Evolutionary conservation across 352 stramenopile genomes (phyloP).

Genomic region (Globisporangium echinulatum): DNA sequence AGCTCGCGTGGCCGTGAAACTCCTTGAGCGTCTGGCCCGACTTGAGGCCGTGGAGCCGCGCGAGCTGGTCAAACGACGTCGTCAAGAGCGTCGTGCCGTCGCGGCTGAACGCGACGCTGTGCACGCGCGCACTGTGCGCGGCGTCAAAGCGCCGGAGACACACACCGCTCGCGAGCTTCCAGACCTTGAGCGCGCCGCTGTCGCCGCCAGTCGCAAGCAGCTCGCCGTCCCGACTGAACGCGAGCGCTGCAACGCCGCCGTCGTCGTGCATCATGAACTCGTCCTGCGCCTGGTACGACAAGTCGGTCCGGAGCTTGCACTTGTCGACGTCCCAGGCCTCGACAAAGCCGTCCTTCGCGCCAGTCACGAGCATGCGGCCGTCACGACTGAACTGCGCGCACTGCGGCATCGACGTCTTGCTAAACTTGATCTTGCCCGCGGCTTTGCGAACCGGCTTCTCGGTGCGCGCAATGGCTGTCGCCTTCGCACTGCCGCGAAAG

Average conservation of each 20-base stretch:
- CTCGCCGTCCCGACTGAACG: constrained; percentile 82
- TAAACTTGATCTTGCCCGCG: constrained; percentile 87
- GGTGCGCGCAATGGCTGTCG: constrained; percentile 39
- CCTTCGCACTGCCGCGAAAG: constrained; percentile 61
- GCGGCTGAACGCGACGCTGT: constrained; percentile 86
- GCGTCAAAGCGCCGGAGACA: constrained; percentile 88
- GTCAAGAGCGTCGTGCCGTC: constrained; percentile 90
- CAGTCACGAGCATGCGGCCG: constrained; percentile 86
- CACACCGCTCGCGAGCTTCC: constrained; percentile 86
- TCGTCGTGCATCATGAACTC: constrained; percentile 93
- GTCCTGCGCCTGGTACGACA: constrained; percentile 90
- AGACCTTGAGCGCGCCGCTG: constrained; percentile 89
- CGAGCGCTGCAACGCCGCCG: constrained; percentile 76
- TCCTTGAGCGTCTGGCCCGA: constrained; percentile 91
- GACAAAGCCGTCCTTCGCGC: constrained; percentile 93
- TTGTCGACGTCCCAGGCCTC: constrained; percentile 93
- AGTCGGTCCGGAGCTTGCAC: constrained; percentile 85
- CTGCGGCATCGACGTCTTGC: constrained; percentile 74
- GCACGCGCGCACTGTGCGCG: constrained; percentile 74
- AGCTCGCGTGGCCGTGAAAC: constrained; percentile 90
- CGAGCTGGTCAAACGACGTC: constrained; percentile 82
- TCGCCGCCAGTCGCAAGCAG: constrained; percentile 86
- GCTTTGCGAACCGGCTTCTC: constrained; percentile 65
- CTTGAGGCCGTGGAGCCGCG: constrained; percentile 92
- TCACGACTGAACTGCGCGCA: constrained; percentile 86